A percentile compares a stretch with the other conserved stretches of the same genome.
Evolutionary conservation across 768 basidiomycete species (phyloP).

Genomic region (Crassisporium funariophilum): DNA sequence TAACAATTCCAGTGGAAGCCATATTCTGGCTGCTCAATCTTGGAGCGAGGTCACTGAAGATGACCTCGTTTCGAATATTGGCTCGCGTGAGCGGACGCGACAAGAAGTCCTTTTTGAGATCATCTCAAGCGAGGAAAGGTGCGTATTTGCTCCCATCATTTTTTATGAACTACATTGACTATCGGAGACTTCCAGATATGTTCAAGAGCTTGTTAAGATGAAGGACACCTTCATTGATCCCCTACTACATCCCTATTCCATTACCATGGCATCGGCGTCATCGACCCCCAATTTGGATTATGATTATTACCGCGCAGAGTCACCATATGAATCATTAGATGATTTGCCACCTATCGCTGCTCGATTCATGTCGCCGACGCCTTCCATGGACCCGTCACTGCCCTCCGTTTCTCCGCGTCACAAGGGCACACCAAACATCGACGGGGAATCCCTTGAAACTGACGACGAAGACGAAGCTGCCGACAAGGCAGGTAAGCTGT

Average conservation of each 20-base stretch:
- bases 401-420: slow-evolving; percentile 42
- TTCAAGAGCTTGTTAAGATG: slow-evolving; percentile 86
- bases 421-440: slow-evolving; percentile 66
- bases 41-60: slow-evolving; percentile 97
- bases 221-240: slow-evolving; percentile 93
- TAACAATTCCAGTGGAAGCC: slow-evolving; percentile 58
- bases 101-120: slow-evolving; percentile 98
- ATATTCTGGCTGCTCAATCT: slow-evolving; percentile 74
- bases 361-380: slow-evolving; percentile 84
- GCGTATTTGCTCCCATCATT: slow-evolving; percentile 25
- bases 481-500: slow-evolving; percentile 52
- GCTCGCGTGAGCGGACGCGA: slow-evolving; percentile 91
- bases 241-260: slow-evolving; percentile 81
- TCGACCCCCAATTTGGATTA: slow-evolving; percentile 64
- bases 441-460: slow-evolving; percentile 68
- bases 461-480: slow-evolving; percentile 71
- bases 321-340: slow-evolving; percentile 72
- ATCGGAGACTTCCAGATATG: slow-evolving; percentile 64
- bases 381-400: slow-evolving; percentile 35
- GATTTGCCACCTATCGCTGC: slow-evolving; percentile 87
- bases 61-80: slow-evolving; percentile 89
- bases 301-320: slow-evolving; percentile 71
- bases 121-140: slow-evolving; percentile 95
- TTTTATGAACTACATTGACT: slow-evolving; percentile 8
- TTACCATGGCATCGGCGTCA: slow-evolving; percentile 46